Evolutionary conservation across 176 grass and related monocot genomes (phyloP).

Genomic region (Zoysia japonica): DNA sequence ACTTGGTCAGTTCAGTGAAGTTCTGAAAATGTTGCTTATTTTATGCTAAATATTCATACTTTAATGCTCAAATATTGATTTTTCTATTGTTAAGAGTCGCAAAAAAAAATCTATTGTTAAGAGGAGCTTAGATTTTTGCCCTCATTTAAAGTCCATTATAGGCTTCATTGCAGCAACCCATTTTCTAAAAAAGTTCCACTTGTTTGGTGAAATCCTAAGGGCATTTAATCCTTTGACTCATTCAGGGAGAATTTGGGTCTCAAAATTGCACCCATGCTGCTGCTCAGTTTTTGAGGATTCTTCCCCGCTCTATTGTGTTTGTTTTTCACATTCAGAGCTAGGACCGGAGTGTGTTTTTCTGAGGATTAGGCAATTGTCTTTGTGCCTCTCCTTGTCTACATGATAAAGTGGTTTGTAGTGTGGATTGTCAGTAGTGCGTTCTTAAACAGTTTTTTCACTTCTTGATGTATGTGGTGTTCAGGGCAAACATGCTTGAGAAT

Average conservation of each 20-base stretch:
- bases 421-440: background rate
- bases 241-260: too few relatives aligned
- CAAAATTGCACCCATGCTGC: too few relatives aligned
- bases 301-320: conserved; percentile 3
- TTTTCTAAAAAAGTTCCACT: background rate
- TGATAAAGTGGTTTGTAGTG: background rate
- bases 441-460: too few relatives aligned
- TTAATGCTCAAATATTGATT: background rate
- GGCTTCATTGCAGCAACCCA: background rate
- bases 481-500: too few relatives aligned
- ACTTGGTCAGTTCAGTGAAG: conserved; percentile 58
- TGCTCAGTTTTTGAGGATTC: background rate
- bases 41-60: background rate
- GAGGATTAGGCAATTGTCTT: background rate
- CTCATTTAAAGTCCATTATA: background rate
- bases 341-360: background rate
- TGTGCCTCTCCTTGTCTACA: background rate
- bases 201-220: background rate
- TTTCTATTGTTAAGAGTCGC: too few relatives aligned
- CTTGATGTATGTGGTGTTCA: too few relatives aligned
- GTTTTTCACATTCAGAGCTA: conserved; percentile 8
- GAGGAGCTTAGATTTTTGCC: background rate
- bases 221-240: background rate
- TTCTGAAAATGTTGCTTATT: conserved; percentile 12
- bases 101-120: too few relatives aligned